These are phyloP conservation scores for Fusarium agapanthi DNA, from an alignment of 2,329 filamentous ascomycete genomes.

Conservation along the genomic window DNA sequence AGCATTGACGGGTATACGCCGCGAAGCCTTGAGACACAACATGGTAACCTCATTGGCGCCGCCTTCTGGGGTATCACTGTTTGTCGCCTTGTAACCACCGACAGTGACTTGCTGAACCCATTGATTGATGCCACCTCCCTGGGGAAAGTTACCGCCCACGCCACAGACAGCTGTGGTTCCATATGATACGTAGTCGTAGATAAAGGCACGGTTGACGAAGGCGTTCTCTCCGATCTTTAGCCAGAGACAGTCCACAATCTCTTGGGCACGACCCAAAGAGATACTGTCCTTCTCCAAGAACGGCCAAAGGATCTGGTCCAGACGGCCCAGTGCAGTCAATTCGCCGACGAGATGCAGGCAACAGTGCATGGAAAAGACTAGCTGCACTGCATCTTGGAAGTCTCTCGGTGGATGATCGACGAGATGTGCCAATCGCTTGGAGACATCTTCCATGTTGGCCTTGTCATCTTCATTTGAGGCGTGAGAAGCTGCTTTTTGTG, in stretches of 20 bases:
- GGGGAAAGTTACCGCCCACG: not conserved
- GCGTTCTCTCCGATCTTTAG: not conserved
- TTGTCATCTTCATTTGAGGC: not conserved
- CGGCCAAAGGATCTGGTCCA: not conserved
- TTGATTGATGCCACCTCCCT: not conserved
- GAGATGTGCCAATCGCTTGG: not conserved
- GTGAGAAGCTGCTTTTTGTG: not conserved
- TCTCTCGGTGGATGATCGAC: not conserved
- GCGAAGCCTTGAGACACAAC: not conserved
- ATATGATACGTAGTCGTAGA: not conserved
- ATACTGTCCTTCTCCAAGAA: not conserved
- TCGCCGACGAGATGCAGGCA: not conserved
- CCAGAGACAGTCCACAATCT: not conserved
- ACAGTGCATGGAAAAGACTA: not conserved
- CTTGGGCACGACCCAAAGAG: not conserved
- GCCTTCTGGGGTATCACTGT: not conserved
- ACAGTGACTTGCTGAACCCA: not conserved
- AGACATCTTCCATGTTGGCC: not conserved
- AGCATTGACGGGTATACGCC: not conserved
- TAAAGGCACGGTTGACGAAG: not conserved
- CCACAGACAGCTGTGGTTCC: not conserved
- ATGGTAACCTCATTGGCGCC: not conserved
- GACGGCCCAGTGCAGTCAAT: not conserved
- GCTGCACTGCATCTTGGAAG: not conserved
- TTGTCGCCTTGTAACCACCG: not conserved